Evolutionary conservation across 768 basidiomycete genomes (phyloP).

Genomic region (Lenzites betulinus): DNA sequence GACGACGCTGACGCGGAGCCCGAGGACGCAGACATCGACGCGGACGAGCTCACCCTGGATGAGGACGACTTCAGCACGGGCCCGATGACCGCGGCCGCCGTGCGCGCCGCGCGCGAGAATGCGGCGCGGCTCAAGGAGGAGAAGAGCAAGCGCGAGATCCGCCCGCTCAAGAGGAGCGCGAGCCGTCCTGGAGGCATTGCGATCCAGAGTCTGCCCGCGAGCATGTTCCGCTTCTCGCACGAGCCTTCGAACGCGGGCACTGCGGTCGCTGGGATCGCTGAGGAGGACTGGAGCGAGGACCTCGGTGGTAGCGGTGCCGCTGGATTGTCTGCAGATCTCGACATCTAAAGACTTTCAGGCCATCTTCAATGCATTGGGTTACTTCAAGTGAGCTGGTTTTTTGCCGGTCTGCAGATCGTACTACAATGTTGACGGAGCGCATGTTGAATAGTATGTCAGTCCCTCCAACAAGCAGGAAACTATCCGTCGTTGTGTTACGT

Average conservation of each 20-base stretch:
- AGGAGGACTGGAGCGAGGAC: conserved; percentile 25
- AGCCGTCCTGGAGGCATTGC: conserved; percentile 13
- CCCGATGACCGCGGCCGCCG: background rate
- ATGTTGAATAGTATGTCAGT: too few species aligned
- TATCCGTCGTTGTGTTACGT: too few species aligned
- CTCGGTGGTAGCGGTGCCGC: background rate
- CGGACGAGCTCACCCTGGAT: background rate
- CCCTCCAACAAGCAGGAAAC: too few species aligned
- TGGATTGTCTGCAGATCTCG: conserved; percentile 4
- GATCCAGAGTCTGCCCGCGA: conserved; percentile 20
- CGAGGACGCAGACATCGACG: conserved; percentile 15
- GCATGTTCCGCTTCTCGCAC: conserved; percentile 21
- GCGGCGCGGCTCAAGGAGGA: conserved; percentile 12
- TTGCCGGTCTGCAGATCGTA: too few species aligned
- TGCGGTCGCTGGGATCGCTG: conserved; percentile 2
- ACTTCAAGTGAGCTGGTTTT: background rate
- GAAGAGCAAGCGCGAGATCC: conserved; percentile 21
- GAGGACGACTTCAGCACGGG: conserved; percentile 1
- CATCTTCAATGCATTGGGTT: background rate
- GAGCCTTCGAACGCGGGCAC: background rate
- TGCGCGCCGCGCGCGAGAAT: conserved; percentile 7
- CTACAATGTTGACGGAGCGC: too few species aligned
- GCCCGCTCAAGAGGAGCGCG: conserved; percentile 21
- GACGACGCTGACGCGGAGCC: conserved; percentile 14
- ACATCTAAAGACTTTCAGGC: background rate